Evolutionary conservation across 1,284 basidiomycete genomes (phyloP).

Genomic region (Ceratobasidium sp.): DNA sequence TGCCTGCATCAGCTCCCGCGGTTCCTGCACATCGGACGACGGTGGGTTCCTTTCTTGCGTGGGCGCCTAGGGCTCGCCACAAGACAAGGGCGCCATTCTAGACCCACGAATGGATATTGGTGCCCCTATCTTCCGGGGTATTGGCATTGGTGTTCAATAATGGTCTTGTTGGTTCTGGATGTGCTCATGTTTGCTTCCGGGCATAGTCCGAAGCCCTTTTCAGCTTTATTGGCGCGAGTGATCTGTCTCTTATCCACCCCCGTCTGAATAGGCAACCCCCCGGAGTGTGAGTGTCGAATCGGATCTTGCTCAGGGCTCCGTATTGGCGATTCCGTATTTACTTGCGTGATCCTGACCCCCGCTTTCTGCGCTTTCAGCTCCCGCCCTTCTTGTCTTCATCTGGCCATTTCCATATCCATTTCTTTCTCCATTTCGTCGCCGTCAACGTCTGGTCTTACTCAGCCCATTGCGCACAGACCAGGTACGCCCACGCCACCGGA

Average conservation of each 20-base stretch:
- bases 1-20: not conserved
- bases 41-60: not conserved
- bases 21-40: too few relatives aligned
- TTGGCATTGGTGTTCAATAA: constrained; percentile 21
- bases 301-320: constrained; percentile 13
- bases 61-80: not conserved
- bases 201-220: constrained; percentile 24
- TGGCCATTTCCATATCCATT: constrained; percentile 34
- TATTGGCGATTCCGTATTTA: constrained; percentile 35
- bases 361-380: constrained; percentile 19
- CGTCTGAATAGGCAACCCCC: constrained; percentile 31
- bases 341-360: constrained; percentile 25
- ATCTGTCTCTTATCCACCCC: constrained; percentile 32
- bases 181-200: constrained; percentile 31
- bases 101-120: constrained; percentile 28
- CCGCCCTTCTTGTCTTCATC: constrained; percentile 27
- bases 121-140: constrained; percentile 32
- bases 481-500: not conserved
- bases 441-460: not conserved
- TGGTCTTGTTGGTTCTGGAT: constrained; percentile 3
- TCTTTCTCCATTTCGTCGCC: constrained; percentile 7
- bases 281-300: too few relatives aligned
- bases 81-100: constrained; percentile 14
- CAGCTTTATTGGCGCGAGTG: constrained; percentile 27
- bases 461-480: not conserved